Base-by-base conservation (phyloP, 345 rosid genomes). In the Hibiscus trionum region DNA sequence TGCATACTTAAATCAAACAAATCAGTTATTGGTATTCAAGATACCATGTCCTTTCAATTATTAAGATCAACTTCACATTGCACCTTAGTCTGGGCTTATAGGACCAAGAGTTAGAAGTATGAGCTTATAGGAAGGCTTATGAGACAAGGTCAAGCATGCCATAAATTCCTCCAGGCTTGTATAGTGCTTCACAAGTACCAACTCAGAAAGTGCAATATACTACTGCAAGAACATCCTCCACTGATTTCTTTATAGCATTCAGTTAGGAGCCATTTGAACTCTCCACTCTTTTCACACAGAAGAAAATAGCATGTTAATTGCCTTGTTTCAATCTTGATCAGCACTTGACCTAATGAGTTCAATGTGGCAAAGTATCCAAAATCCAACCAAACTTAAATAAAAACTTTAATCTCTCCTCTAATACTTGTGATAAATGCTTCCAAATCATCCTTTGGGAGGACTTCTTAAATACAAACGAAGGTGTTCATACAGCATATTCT, bases 401-500 rank as follows among this genome's bases (percentile, higher is more conserved):
- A 65, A 66, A 62, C 60, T 74, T 57, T 65, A 75, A 57, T 63
- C 69, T 72, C 64, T 58, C 61, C 72, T 69, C 69, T 46, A 64
- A 49, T 44, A 67, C 72, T 67, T 52, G 56, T 39, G 72, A 77
- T 52, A 75, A 64, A 77, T 49, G 62, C 73, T 77, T 81, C 81
- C 77, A 66, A 63, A 59, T 50, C 75, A 61, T 72, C 81, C 79
- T 57, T 39, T 27, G 39, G 53, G 37, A 56, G 69, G 71, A 63
- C 79, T 73, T 75, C 77, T 71, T 66, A 75, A 67, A 70, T 61
- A 59, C 65, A 61, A 67, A 26, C 69, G 66, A 53, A 9, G 11
- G 24, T 52, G 50, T 21, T 81, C 80, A 78, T 77, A 83, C 75
- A 77, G 66, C 74, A 79, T 74, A 68, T 65, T 57, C 84, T 72